Evolutionary conservation across 2,329 filamentous ascomycete genomes (phyloP), one percentile per base, ranked within the genome.

Genomic region (Magnaporthales sp.): DNA sequence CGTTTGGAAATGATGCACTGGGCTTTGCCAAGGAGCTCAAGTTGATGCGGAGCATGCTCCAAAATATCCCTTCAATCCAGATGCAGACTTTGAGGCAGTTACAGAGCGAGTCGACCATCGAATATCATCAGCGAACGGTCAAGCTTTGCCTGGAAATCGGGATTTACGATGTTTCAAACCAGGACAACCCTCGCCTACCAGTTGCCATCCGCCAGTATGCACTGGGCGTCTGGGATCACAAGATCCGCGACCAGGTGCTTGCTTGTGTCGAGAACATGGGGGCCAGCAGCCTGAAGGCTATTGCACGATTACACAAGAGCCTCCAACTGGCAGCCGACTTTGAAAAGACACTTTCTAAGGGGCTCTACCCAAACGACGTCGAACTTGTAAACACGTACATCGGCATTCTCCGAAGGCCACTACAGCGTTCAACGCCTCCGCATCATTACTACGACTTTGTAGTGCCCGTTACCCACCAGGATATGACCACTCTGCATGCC

Each of bases 291-390:
- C 71, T 88, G 19, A 76, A 75, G 22, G 77, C 77, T 2, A 74
- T 84, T 6, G 78, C 80, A 2, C 79, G 79, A 66, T 78, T 77
- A 46, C 86, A 89, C 74, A 84, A 84, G 72, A 80, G 78, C 64
- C 73, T 88, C 19, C 83, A 88, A 70, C 79, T 89, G 30, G 84
- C 82, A 5, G 72, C 75, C 26, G 84, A 88, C 63, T 84, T 87
- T 67, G 82, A 86, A 70, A 79, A 77, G 67, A 85, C 84, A 2
- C 70, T 88, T 3, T 78, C 80, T 24, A 81, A 81, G 38, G 76
- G 78, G 11, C 66, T 81, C 1, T 89, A 86, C 69, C 72, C 77
- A 2, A 65, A 73, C 0, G 72, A 78, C 58, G 68, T 74, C 22
- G 70, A 73, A 3, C 72, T 77, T 46, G 75, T 88, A 60, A 74